These are phyloP conservation scores for Talinum fruticosum DNA, from an alignment of 148 eudicot genomes.

Conservation along the genomic window DNA sequence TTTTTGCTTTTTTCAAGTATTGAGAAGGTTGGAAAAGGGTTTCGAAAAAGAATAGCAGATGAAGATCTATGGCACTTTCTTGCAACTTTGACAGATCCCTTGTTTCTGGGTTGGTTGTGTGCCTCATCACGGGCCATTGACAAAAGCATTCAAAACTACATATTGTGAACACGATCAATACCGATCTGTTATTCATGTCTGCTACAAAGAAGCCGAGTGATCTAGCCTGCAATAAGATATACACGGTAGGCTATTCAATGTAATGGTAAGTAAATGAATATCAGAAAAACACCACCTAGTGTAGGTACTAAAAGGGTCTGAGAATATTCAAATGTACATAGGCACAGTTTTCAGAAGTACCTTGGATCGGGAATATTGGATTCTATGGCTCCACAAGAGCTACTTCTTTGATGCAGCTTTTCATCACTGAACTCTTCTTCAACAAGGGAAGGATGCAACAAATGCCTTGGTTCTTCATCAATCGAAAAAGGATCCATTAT, in stretches of 20 bases:
- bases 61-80: constrained; percentile 11
- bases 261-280: neutral
- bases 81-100: constrained; percentile 3
- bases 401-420: constrained; percentile 33
- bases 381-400: constrained; percentile 23
- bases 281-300: neutral
- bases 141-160: neutral
- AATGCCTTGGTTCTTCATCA: constrained; percentile 36
- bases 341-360: constrained; percentile 13
- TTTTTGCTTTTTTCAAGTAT: neutral
- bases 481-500: constrained; percentile 37
- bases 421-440: constrained; percentile 42
- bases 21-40: neutral
- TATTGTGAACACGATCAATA: constrained; percentile 10
- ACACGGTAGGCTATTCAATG: neutral
- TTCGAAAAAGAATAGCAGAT: neutral
- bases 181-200: neutral
- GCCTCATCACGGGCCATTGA: constrained; percentile 8
- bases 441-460: constrained; percentile 36
- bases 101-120: constrained; percentile 15
- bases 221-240: constrained; percentile 20
- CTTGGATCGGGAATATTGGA: constrained; percentile 30
- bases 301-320: neutral
- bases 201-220: constrained; percentile 24
- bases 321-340: neutral